These are phyloP conservation scores for Mycotypha africana DNA, from an alignment of 371 early-diverging fungal genomes.

Conservation along the genomic window DNA sequence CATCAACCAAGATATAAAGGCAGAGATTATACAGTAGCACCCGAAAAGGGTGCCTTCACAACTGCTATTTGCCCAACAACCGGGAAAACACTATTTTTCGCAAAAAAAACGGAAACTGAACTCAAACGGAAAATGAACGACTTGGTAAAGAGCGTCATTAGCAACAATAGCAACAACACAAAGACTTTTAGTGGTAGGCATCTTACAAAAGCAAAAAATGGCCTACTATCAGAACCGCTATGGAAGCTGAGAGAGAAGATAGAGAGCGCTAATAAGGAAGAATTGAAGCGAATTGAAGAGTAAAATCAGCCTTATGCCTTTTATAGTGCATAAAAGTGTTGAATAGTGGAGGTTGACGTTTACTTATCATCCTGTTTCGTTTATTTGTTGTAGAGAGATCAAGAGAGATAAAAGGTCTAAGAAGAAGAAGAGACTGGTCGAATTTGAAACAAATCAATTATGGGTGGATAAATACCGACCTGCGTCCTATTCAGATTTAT, in stretches of 20 bases:
- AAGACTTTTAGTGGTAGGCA: no score
- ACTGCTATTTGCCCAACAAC: slow-evolving; percentile 26
- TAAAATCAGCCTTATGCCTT: background rate
- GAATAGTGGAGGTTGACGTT: no score
- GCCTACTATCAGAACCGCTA: slow-evolving; percentile 26
- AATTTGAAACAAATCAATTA: slow-evolving; percentile 21
- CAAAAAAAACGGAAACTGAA: slow-evolving; percentile 16
- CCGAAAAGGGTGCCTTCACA: slow-evolving; percentile 15
- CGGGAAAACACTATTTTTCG: slow-evolving; percentile 47
- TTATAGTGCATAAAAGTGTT: background rate
- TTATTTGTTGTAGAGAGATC: slow-evolving; percentile 39
- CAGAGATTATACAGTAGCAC: slow-evolving; percentile 11
- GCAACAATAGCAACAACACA: no score
- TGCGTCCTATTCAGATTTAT: slow-evolving; percentile 77
- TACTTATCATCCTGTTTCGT: slow-evolving; percentile 33
- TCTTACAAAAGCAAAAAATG: background rate
- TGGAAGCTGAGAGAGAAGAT: slow-evolving; percentile 24
- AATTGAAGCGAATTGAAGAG: slow-evolving; percentile 14
- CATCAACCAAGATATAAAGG: background rate
- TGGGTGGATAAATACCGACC: slow-evolving; percentile 96
- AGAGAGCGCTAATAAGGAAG: slow-evolving; percentile 5
- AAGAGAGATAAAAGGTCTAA: slow-evolving; percentile 14
- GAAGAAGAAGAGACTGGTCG: slow-evolving; percentile 26
- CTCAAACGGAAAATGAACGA: slow-evolving; percentile 4
- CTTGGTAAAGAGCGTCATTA: slow-evolving; percentile 6